These are phyloP conservation scores for Dothideomycetes sp. DNA, from an alignment of 2,329 filamentous ascomycete species.

Conservation along the genomic window DNA sequence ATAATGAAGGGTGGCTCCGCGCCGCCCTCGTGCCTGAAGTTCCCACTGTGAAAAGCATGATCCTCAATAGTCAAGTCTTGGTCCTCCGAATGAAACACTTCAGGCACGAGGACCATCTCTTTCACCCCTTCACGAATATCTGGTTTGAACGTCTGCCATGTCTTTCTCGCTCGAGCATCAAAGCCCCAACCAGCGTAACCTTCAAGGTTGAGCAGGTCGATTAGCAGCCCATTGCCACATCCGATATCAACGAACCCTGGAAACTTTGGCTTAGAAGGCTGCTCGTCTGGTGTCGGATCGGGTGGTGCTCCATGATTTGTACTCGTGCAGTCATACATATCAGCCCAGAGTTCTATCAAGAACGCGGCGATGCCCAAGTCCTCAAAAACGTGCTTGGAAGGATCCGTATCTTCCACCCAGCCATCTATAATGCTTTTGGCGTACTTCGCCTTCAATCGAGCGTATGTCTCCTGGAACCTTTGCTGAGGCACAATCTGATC, in stretches of 20 bases:
- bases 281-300: slow-evolving; percentile 4
- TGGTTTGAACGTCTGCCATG: slow-evolving; percentile 63
- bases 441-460: slow-evolving; percentile 67
- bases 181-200: slow-evolving; percentile 84
- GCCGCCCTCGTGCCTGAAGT: slow-evolving; percentile 38
- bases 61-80: slow-evolving; percentile 6
- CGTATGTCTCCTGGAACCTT: slow-evolving; percentile 71
- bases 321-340: slow-evolving; percentile 54
- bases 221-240: slow-evolving; percentile 86
- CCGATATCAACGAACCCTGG: slow-evolving; percentile 93
- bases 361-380: slow-evolving; percentile 87
- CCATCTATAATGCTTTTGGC: slow-evolving; percentile 56
- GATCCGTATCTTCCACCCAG: slow-evolving; percentile 83
- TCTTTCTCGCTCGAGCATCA: slow-evolving; percentile 75
- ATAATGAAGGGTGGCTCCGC: slow-evolving; percentile 70
- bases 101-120: slow-evolving; percentile 52
- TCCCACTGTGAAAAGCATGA: slow-evolving; percentile 44
- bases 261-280: slow-evolving; percentile 42
- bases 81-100: slow-evolving; percentile 21
- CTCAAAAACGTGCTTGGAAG: slow-evolving; percentile 88
- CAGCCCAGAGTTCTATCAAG: slow-evolving; percentile 78
- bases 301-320: slow-evolving; percentile 7
- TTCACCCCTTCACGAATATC: slow-evolving; percentile 39
- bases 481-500: slow-evolving; percentile 70
- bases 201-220: slow-evolving; percentile 69